Evolutionary conservation across 148 eudicot species (phyloP).

Genomic region (Fagopyrum homotropicum): DNA sequence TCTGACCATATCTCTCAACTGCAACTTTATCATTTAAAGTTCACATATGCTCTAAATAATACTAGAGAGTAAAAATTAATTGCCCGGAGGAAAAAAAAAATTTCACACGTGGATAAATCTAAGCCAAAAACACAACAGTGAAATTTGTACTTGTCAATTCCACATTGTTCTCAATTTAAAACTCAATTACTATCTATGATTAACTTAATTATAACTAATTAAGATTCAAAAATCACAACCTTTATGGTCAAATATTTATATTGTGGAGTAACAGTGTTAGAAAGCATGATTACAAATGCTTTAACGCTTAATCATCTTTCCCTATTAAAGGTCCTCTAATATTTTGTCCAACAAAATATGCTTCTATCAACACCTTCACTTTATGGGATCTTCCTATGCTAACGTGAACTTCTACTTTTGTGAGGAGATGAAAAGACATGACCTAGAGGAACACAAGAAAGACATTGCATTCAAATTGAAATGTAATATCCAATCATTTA

Average conservation of each 20-base stretch:
- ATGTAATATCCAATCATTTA: conserved; percentile 18
- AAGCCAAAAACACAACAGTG: too few species aligned
- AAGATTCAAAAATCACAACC: too few species aligned
- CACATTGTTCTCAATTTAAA: too few species aligned
- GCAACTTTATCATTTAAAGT: too few species aligned
- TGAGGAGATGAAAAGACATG: conserved; percentile 85
- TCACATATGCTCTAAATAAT: too few species aligned
- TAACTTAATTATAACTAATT: too few species aligned
- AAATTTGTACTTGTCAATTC: too few species aligned
- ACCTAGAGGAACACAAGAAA: conserved; percentile 65
- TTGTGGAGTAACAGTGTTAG: conserved; percentile 93
- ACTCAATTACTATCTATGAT: too few species aligned
- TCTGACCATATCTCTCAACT: too few species aligned
- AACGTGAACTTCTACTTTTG: conserved; percentile 91
- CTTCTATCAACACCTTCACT: conserved; percentile 71
- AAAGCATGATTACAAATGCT: conserved; percentile 27
- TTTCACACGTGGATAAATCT: too few species aligned
- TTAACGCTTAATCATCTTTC: background rate
- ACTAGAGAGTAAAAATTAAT: too few species aligned
- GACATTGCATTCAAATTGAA: conserved; percentile 63
- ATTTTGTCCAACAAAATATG: background rate
- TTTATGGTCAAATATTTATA: conserved; percentile 53
- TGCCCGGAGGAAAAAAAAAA: too few species aligned
- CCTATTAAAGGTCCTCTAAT: background rate
- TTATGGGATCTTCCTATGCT: conserved; percentile 91